Base-by-base conservation (phyloP, 371 early-diverging fungal species). In the Amoeboaphelidium protococcarum region DNA sequence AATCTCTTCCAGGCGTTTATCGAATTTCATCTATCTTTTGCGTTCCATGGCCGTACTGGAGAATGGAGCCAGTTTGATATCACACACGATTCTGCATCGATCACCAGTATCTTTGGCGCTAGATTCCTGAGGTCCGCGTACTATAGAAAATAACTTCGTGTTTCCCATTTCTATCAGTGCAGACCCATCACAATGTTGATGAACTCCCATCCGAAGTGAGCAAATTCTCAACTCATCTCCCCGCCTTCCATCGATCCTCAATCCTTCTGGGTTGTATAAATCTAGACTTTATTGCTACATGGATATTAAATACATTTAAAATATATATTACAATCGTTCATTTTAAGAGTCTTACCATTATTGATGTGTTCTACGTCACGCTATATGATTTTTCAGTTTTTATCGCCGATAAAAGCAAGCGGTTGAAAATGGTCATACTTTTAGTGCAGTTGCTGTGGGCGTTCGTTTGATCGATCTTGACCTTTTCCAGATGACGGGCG, bases 161-260 rank as follows among this genome's bases (percentile, higher is more conserved):
- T 94, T 88, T 46, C 95, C 95, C 53, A 82, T 83, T 61, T 92
- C 89, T 47, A 86, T 67, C 56, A 86, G 89, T 1, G 89, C 76
- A 3, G 89, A 90, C 26, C 55, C 92, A 53, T 88, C 89, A 0
- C 87, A 78, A 44, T 82, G 73, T 31, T 73, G 62, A 42, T 87
- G 67, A 3, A 85, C 77, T 0, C 78, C 75, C 0, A 78, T 77
- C 23, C 75, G 72, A 55, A 77, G 78, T 22, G 68, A 65, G 50
- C 90, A 72, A 52, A 78, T 74, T 44, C 95, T 69, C 42, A 92
- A 64, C 60, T 94, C 92, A 50, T 73, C 72, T 2, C 87, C 73
- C 31, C 95, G 70, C 47, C 95, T 73, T 48, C 95, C 94, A 52
- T 94, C 95, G 12, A 80, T 57, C 19, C 95, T 77, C n/a, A 92